Base-by-base conservation (phyloP, 2,329 filamentous ascomycete species). In the Aaosphaeria pasadenensis region DNA sequence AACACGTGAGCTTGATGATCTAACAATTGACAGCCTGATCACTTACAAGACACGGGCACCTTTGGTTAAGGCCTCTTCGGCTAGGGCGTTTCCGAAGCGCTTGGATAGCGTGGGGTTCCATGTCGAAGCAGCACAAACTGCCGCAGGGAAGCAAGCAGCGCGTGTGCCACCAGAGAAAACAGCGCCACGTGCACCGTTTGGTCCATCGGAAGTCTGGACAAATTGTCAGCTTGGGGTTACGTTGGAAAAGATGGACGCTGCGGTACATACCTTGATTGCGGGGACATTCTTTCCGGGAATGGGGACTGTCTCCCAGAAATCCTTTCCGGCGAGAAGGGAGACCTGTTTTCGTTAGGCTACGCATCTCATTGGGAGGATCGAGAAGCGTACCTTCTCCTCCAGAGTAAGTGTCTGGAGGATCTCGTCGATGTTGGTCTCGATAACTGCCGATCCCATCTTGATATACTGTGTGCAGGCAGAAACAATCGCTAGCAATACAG, bases 131-230 rank as follows among this genome's bases (percentile, higher is more conserved):
- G 63, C 62, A 29, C 87, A 88, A 7, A 91, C 77, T 0, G 86
- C 88, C 50, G 89, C 85, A 6, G 88, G 88, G 53, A 91, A 87
- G 46, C 89, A 82, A 17, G 88, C 88, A 30, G 88, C 87, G 48
- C 72, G 68, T 13, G 72, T 76, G 44, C 84, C 82, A 55, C 83
- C 81, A 65, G 86, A 84, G 74, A 87, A 87, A 43, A 77, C 79
- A 30, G 62, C 68, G 24, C 84, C 85, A 52, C 85, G 77, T 36
- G 85, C 79, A 39, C 85, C 85, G 59, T 88, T 88, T 35, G 86
- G 85, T 0, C 85, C 85, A 58, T 88, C 85, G 30, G 81, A 81
- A 31, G 84, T 74, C 43, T 85, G 24, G 7, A 36, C 13, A 9
- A 4, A 7, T 9, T n/a, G 33, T 36, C 33, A 36, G 33, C 7